Evolutionary conservation across 1,284 basidiomycete genomes (phyloP).

Genomic region (Sanghuangporus baumii): DNA sequence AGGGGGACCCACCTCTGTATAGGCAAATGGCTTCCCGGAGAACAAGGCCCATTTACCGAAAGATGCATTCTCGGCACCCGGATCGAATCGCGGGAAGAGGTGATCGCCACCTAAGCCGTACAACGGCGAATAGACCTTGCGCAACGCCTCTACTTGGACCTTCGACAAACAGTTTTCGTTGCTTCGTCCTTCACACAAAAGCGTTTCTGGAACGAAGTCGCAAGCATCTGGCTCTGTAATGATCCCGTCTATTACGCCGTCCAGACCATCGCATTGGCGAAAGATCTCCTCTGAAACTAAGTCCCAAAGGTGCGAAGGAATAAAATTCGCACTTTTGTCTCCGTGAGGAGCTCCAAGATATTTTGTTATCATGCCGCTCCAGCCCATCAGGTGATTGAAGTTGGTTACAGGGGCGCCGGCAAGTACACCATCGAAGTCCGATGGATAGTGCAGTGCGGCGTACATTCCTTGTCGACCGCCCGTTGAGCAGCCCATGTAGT

Average conservation of each 20-base stretch:
- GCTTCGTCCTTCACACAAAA: conserved; percentile 23
- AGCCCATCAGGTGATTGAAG: conserved; percentile 21
- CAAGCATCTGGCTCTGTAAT: conserved; percentile 28
- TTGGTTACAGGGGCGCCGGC: conserved; percentile 28
- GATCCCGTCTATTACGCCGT: conserved; percentile 30
- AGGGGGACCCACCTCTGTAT: conserved; percentile 4
- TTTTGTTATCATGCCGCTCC: conserved; percentile 15
- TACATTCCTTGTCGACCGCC: conserved; percentile 27
- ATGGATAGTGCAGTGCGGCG: conserved; percentile 23
- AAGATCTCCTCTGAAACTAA: conserved; percentile 25
- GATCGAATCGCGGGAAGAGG: conserved; percentile 25
- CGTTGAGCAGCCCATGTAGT: conserved; percentile 28
- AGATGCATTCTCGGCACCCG: conserved; percentile 18
- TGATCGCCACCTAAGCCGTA: conserved; percentile 28
- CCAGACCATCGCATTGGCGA: conserved; percentile 31
- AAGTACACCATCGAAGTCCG: conserved; percentile 31
- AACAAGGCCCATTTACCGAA: conserved; percentile 1
- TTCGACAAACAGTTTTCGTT: conserved; percentile 28
- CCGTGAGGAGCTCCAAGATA: conserved; percentile 17
- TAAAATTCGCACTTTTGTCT: conserved; percentile 18
- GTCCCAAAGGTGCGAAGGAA: conserved; percentile 22
- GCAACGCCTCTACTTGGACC: conserved; percentile 29
- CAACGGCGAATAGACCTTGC: conserved; percentile 28
- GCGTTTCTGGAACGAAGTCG: conserved; percentile 23
- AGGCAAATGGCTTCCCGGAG: conserved; percentile 1